Percentiles rank a stretch among this genome's conserved stretches.
These are phyloP conservation scores for Amanita pseudoporphyria DNA, from an alignment of 768 basidiomycete species.

Conservation along the genomic window DNA sequence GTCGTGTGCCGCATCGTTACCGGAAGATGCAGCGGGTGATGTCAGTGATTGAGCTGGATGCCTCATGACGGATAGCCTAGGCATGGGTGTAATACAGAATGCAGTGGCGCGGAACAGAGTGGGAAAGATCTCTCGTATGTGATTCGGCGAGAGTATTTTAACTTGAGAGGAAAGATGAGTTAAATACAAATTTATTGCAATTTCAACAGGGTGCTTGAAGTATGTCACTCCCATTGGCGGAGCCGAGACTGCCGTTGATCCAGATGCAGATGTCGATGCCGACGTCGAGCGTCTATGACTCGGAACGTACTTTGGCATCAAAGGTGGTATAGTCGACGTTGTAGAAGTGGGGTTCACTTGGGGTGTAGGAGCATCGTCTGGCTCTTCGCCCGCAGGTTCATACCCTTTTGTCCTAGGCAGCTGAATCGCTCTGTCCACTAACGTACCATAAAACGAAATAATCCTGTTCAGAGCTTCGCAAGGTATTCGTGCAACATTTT, in stretches of 20 bases:
- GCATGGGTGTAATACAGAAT: constrained; percentile 56
- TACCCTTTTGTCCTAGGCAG: constrained; percentile 15
- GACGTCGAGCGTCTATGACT: constrained; percentile 9
- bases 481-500: constrained; percentile 50
- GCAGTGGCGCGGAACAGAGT: constrained; percentile 65
- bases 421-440: constrained; percentile 47
- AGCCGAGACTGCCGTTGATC: constrained; percentile 21
- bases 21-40: not conserved
- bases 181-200: constrained; percentile 55
- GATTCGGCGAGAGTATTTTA: constrained; percentile 43
- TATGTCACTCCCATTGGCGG: constrained; percentile 12
- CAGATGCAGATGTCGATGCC: constrained; percentile 20
- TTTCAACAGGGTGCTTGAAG: constrained; percentile 46
- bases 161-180: constrained; percentile 47
- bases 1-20: constrained; percentile 12
- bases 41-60: constrained; percentile 24
- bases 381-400: constrained; percentile 3
- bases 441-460: constrained; percentile 46
- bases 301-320: not conserved
- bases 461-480: constrained; percentile 49
- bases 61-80: constrained; percentile 57
- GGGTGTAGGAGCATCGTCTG: constrained; percentile 6
- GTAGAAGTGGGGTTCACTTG: not conserved
- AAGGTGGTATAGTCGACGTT: not conserved
- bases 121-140: constrained; percentile 48